phyloP scores from a whole-genome alignment of 2,329 filamentous ascomycete species.

The Ophiobolus disseminans region DNA sequence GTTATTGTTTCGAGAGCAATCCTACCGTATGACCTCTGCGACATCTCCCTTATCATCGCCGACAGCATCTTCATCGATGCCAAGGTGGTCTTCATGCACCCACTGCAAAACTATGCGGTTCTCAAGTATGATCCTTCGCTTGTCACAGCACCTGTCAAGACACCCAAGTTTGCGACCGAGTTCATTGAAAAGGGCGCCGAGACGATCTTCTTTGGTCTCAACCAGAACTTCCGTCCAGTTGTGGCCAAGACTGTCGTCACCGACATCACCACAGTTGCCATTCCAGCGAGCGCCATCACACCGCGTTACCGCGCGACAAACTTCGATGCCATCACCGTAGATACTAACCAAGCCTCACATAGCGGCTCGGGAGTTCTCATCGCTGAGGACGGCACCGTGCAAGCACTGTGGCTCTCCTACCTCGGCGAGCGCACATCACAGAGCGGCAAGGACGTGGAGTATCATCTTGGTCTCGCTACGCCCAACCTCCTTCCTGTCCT shows the following conservation, averaged over 20 bases:
- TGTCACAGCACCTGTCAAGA: slow-evolving; percentile 92
- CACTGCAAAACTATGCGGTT: slow-evolving; percentile 94
- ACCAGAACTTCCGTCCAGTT: slow-evolving; percentile 91
- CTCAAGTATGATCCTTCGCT: slow-evolving; percentile 92
- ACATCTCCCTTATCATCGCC: slow-evolving; percentile 94
- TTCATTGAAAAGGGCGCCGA: slow-evolving; percentile 91
- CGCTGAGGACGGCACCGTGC: slow-evolving; percentile 86
- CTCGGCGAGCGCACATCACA: slow-evolving; percentile 84
- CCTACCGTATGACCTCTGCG: slow-evolving; percentile 94
- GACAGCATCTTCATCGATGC: slow-evolving; percentile 94
- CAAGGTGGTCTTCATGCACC: slow-evolving; percentile 94
- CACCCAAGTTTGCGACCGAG: slow-evolving; percentile 80
- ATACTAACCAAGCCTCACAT: slow-evolving; percentile 87
- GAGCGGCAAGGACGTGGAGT: slow-evolving; percentile 89
- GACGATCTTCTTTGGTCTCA: slow-evolving; percentile 98
- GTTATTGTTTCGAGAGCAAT: slow-evolving; percentile 94
- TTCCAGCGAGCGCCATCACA: slow-evolving; percentile 89
- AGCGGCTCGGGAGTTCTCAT: slow-evolving; percentile 95
- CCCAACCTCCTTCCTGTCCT: slow-evolving; percentile 90
- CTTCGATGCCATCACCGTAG: slow-evolving; percentile 94
- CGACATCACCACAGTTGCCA: slow-evolving; percentile 95
- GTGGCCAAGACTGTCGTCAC: slow-evolving; percentile 94
- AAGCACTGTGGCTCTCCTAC: slow-evolving; percentile 96
- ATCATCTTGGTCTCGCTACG: slow-evolving; percentile 90
- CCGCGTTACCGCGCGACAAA: slow-evolving; percentile 95